Evolutionary conservation across 2,329 filamentous ascomycete species (phyloP), one percentile per base, ranked within the genome.

Genomic region (Alternaria hordeiaustralica): DNA sequence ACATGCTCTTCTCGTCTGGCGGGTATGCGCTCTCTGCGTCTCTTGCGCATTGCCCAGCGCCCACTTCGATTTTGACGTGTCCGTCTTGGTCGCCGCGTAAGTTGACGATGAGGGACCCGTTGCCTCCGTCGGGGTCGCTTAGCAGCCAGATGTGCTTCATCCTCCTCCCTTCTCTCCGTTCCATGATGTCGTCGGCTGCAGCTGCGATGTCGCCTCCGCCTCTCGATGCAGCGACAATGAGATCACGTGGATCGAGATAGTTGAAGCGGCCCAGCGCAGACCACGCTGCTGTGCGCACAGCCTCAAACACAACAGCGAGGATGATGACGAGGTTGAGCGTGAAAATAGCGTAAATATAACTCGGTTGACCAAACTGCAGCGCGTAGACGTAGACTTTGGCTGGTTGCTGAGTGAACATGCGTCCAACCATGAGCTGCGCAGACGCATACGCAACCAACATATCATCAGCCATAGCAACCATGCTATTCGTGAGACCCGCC

Each of bases 361-460:
- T 66, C 6, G 65, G 65, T 41, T 75, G 72, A 3, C 74, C 75
- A 41, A 78, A 73, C 28, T 68, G 63, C 23, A 76, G 47, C 5
- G 68, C 69, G 25, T 64, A 71, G 0, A 71, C 30, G 30, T 68
- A 70, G 2, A 73, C 69, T 3, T 49, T 45, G 1, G 68, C 72
- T 12, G 56, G 63, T 13, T 64, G 61, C 23, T 65, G 50, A 6
- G 61, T 68, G 46, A 63, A 70, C 49, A 63, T 57, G 10, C 58
- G 30, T 18, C 70, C 74, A 13, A 80, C 74, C 72, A 80, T 77
- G 8, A 80, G 64, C 60, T 81, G 78, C 4, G 77, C 75, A 3
- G 71, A 70, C 3, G 73, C 73, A 51, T 80, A 81, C 1, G 71
- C 66, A 12, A 72, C 69, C 5, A 81, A 63, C 67, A 75, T 72